These are phyloP conservation scores for Candida boidinii DNA, from an alignment of 805 yeast genomes.

Conservation along the genomic window DNA sequence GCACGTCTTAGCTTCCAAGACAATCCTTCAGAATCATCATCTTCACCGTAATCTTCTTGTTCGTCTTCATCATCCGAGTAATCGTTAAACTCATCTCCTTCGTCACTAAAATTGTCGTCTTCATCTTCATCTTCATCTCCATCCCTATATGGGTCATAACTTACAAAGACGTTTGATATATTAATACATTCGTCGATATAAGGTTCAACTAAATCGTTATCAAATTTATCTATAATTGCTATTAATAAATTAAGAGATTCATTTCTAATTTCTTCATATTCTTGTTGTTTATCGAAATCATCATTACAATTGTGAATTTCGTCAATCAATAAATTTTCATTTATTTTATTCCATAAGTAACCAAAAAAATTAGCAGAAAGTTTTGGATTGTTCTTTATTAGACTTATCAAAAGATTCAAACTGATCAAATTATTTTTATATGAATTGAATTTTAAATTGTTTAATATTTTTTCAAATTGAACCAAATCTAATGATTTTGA, in stretches of 20 bases:
- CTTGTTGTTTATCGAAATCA: conserved; percentile 25
- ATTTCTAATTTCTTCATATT: conserved; percentile 32
- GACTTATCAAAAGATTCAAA: conserved; percentile 15
- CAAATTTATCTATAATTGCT: conserved; percentile 29
- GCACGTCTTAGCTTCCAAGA: conserved; percentile 59
- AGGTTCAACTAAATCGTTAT: conserved; percentile 22
- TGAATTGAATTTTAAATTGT: not conserved
- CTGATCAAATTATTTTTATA: conserved; percentile 4
- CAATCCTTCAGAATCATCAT: conserved; percentile 26
- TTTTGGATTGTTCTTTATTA: conserved; percentile 18
- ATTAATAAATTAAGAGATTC: conserved; percentile 35
- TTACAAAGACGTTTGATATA: conserved; percentile 23
- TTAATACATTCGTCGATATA: conserved; percentile 21
- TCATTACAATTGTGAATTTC: too few species aligned
- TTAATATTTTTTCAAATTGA: conserved; percentile 14
- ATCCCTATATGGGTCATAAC: conserved; percentile 39
- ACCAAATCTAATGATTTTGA: conserved; percentile 16
- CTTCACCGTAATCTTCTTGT: conserved; percentile 38
- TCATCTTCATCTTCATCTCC: conserved; percentile 20
- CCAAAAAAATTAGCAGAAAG: conserved; percentile 11
- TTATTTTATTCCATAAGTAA: conserved; percentile 8
- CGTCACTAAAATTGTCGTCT: conserved; percentile 27
- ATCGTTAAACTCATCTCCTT: conserved; percentile 32
- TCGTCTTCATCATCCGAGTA: conserved; percentile 28
- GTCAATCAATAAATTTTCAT: conserved; percentile 13